These are phyloP conservation scores for Aspergillus brasiliensis DNA, from an alignment of 2,329 filamentous ascomycete genomes.

Conservation along the genomic window DNA sequence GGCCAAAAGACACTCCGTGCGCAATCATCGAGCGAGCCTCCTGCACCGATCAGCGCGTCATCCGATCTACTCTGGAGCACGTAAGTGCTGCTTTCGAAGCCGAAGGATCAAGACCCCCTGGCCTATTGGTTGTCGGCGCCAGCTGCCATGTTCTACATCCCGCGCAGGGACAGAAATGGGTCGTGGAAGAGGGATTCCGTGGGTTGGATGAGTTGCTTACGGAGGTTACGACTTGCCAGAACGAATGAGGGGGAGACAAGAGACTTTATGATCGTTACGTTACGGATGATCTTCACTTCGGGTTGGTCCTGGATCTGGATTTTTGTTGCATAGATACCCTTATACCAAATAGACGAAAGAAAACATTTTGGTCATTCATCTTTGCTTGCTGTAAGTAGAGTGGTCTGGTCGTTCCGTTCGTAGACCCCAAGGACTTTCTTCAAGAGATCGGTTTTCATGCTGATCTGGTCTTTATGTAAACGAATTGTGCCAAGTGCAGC, in stretches of 20 bases:
- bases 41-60: conserved; percentile 90
- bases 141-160: conserved; percentile 77
- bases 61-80: conserved; percentile 78
- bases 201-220: conserved; percentile 62
- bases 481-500: no score
- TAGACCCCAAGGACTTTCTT: no score
- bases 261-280: conserved; percentile 19
- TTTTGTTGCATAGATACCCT: conserved; percentile 9
- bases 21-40: conserved; percentile 92
- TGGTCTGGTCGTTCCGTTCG: background rate
- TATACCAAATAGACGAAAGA: background rate
- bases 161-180: conserved; percentile 68
- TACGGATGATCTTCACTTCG: conserved; percentile 17
- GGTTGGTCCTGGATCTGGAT: background rate
- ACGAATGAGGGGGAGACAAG: background rate
- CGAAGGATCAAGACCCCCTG: conserved; percentile 86
- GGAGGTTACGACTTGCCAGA: background rate
- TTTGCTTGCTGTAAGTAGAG: background rate
- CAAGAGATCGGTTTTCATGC: no score
- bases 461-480: no score
- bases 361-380: background rate
- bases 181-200: conserved; percentile 82
- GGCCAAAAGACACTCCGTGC: conserved; percentile 79
- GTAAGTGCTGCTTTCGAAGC: conserved; percentile 83
- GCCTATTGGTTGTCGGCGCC: conserved; percentile 79